Evolutionary conservation across 2,329 filamentous ascomycete species (phyloP), one percentile per base, ranked within the genome.

Genomic region (Myriosclerotinia duriaeana): DNA sequence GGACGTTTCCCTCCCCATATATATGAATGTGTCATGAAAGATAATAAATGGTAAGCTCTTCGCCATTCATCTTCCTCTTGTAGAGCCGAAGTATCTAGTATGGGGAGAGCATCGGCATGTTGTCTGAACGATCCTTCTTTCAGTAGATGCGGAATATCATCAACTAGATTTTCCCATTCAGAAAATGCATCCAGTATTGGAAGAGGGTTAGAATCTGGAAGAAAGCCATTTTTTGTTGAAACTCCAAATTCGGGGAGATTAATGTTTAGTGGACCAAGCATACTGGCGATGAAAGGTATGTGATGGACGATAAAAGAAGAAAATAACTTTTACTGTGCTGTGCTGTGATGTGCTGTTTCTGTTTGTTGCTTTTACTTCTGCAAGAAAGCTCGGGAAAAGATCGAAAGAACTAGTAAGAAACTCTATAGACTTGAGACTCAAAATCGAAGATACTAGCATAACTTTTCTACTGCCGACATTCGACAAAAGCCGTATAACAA

Each of bases 1-100:
- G 93, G 90, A 65, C 81, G 83, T 53, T 91, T 85, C 30, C 90
- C 92, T 66, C 92, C 92, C 94, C 94, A 98, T 26, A 97, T 87
- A 77, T 97, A 96, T 12, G 87, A 89, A 77, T 98, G 92, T 0
- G 91, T 83, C 65, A 96, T 84, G 74, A 96, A 95, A 0, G 85
- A 87, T 53, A 97, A 81, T 9, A 96, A 82, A 3, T 88, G 84
- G 77, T 96, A 96, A 65, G 92, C 92, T 71, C 93, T 83, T 70
- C 89, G 83, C 91, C 91, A 96, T 80, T 96, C 90, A 1, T 84
- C 78, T 71, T 91, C 87, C 2, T 82, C 83, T 5, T 78, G 76
- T 7, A 97, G 81, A 7, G 83, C 80, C 22, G 85, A 81, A 0
- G 89, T 89, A 0, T 87, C 88, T 0, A 97, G 81, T 0, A 92